phyloP scores from a whole-genome alignment of 768 basidiomycete genomes.

The Favolaschia claudopus region DNA sequence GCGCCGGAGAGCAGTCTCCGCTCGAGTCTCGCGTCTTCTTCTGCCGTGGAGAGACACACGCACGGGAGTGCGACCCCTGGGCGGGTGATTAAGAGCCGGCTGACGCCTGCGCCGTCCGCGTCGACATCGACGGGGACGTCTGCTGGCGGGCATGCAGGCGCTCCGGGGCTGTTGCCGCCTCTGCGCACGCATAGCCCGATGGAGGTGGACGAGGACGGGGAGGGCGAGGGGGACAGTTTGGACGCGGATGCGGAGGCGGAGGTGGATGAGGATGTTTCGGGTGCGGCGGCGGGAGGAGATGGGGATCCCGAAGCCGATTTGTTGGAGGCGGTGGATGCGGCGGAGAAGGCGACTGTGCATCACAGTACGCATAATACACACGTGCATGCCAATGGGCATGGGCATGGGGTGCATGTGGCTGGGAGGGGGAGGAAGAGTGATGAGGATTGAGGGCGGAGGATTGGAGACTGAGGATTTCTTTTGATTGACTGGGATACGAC shows the following conservation, averaged over 20 bases:
- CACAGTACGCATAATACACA: too few species aligned
- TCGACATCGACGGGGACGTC: neutral
- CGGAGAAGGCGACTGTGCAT: too few species aligned
- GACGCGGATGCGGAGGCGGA: conserved; percentile 51
- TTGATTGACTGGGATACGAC: too few species aligned
- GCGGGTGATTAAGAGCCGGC: conserved; percentile 20
- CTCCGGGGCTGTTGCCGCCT: conserved; percentile 20
- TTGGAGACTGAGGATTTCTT: too few species aligned
- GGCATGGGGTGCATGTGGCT: too few species aligned
- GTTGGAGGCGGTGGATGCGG: too few species aligned
- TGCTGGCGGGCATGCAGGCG: neutral
- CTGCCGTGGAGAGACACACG: conserved; percentile 7
- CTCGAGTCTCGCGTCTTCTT: conserved; percentile 29
- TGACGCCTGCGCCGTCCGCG: conserved; percentile 2
- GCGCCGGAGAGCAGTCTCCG: conserved; percentile 2
- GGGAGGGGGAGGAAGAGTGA: too few species aligned
- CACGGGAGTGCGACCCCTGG: neutral
- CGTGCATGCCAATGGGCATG: too few species aligned
- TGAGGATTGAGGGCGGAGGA: too few species aligned
- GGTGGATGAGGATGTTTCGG: too few species aligned
- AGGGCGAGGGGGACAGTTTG: conserved; percentile 33
- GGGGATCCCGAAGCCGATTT: too few species aligned
- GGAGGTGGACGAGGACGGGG: conserved; percentile 19
- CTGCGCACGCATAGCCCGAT: conserved; percentile 16
- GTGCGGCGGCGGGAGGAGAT: too few species aligned